These are phyloP conservation scores for Podaxis rugospora DNA, from an alignment of 768 basidiomycete genomes.

Conservation along the genomic window DNA sequence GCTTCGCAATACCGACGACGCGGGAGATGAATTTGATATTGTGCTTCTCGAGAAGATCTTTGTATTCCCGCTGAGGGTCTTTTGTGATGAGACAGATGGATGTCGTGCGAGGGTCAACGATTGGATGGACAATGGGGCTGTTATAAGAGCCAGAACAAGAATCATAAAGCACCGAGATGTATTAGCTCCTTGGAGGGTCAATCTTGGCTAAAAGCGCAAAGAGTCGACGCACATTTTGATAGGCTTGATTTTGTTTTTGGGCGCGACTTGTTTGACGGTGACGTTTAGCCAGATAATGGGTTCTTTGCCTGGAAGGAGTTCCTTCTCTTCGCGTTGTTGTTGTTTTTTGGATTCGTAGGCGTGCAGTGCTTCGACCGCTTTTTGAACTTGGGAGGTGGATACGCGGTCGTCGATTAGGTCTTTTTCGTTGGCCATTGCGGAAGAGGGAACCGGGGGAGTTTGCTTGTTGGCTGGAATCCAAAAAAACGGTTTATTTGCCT, in stretches of 20 bases:
- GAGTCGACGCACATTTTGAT: slow-evolving; percentile 60
- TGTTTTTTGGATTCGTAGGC: slow-evolving; percentile 63
- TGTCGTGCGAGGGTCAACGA: slow-evolving; percentile 78
- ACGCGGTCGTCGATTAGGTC: slow-evolving; percentile 69
- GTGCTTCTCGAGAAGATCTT: slow-evolving; percentile 77
- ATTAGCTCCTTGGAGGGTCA: slow-evolving; percentile 2
- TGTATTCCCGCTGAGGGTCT: slow-evolving; percentile 94
- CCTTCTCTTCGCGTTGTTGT: slow-evolving; percentile 61
- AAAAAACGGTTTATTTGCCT: slow-evolving; percentile 1
- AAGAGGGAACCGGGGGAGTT: neutral
- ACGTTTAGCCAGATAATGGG: slow-evolving; percentile 88
- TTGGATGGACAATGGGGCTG: slow-evolving; percentile 74
- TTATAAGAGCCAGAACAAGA: slow-evolving; percentile 6
- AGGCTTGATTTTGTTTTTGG: slow-evolving; percentile 76
- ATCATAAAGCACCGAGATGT: neutral
- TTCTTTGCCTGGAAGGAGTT: slow-evolving; percentile 75
- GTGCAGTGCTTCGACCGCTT: slow-evolving; percentile 77
- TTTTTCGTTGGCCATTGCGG: slow-evolving; percentile 39
- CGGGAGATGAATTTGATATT: slow-evolving; percentile 87
- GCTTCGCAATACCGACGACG: slow-evolving; percentile 86
- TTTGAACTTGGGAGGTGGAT: slow-evolving; percentile 65
- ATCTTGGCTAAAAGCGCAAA: neutral
- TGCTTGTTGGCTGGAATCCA: neutral
- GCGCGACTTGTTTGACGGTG: slow-evolving; percentile 77
- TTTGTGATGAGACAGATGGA: slow-evolving; percentile 90